phyloP scores from a whole-genome alignment of 495 filamentous ascomycete genomes.

The Haplographium delicatum region DNA sequence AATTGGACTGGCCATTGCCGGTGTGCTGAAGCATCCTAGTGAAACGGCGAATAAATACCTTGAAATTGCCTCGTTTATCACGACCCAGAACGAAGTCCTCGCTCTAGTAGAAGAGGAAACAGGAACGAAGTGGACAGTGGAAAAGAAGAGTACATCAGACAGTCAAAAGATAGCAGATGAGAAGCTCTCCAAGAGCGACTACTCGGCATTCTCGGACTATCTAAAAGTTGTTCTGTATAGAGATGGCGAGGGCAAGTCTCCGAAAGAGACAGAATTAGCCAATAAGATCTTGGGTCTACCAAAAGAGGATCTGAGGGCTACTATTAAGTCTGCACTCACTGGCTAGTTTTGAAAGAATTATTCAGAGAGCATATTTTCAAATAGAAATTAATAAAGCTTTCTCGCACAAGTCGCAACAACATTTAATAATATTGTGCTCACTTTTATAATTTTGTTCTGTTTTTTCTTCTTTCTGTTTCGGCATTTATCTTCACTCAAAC shows the following conservation, averaged over 20 bases:
- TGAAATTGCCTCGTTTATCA: slow-evolving; percentile 36
- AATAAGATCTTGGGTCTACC: slow-evolving; percentile 50
- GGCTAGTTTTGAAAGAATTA: too few species aligned
- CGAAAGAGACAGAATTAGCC: slow-evolving; percentile 30
- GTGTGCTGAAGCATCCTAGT: slow-evolving; percentile 32
- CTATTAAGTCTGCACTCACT: slow-evolving; percentile 5
- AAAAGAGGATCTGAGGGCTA: slow-evolving; percentile 56
- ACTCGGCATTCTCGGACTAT: slow-evolving; percentile 42
- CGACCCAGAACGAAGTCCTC: slow-evolving; percentile 45
- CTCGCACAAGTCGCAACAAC: too few species aligned
- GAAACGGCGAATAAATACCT: slow-evolving; percentile 39
- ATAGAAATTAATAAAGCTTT: too few species aligned
- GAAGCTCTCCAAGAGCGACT: slow-evolving; percentile 38
- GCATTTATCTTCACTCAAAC: too few species aligned
- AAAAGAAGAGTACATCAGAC: slow-evolving; percentile 34
- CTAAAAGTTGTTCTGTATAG: slow-evolving; percentile 50
- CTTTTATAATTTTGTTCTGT: too few species aligned
- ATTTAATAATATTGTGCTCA: too few species aligned
- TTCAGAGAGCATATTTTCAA: too few species aligned
- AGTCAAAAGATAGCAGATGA: slow-evolving; percentile 37
- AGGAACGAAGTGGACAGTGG: slow-evolving; percentile 53
- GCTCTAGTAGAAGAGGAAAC: slow-evolving; percentile 45
- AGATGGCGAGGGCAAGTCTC: slow-evolving; percentile 38
- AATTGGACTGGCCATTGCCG: slow-evolving; percentile 37
- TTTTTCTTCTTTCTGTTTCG: too few species aligned